Base-by-base conservation (phyloP, 495 filamentous ascomycete genomes). In the Xylaria castorea region DNA sequence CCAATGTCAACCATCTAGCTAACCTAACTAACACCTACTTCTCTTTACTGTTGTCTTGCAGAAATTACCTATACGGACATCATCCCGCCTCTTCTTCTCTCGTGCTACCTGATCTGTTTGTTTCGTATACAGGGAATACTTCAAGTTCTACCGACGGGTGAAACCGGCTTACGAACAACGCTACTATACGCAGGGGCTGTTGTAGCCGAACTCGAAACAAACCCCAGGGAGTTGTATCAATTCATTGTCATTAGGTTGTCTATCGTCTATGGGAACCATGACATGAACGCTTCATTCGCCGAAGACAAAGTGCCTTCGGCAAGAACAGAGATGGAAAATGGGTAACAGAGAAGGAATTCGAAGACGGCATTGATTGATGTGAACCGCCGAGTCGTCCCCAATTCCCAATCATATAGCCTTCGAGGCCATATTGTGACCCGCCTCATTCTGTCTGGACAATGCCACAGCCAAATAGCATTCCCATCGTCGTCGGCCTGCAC, bases 241-340 rank as follows among this genome's bases (percentile, higher is more conserved):
- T 68, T 40, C 36, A 68, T 42, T 57, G 50, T 25, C 66, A 40
- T 68, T 32, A n/a, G 18, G 48, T 27, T 55, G 64, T 53, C 50
- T 40, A 55, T 40, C 32, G 66, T 42, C 66, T 68, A 68, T 51
- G 32, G 27, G 55, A 27, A 14, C 27, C 34, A 32, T 57, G 66
- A 44, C 50, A 22, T 16, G 14, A 25, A 32, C 25, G 38, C 63
- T 20, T 38, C 16, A 50, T 32, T 66, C 42, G 25, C 42, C 27
- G 36, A 57, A 55, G 16, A 40, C 48, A 27, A 38, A 32, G 40
- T 14, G 30, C 12, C 64, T 9, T 67, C 63, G 44, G 50, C 18
- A 12, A 36, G 32, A 68, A 42, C 48, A 34, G 50, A 68, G 57
- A 40, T 14, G 44, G 30, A 25, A 27, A 51, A 38, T 22, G 32